phyloP scores from a whole-genome alignment of 2,329 filamentous ascomycete species.

The Dactylellina sp. region DNA sequence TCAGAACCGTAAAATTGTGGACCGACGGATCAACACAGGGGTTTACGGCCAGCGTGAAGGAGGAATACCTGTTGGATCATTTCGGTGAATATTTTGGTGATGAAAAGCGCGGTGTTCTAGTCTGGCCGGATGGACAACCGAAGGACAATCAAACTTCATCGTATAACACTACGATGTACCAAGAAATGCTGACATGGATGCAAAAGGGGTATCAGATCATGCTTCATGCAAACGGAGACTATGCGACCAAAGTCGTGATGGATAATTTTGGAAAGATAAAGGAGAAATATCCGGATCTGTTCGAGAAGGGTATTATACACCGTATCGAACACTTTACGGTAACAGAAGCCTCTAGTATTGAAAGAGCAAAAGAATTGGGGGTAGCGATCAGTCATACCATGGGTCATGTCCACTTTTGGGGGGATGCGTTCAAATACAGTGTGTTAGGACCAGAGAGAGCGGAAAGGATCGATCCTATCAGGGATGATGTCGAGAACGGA shows the following conservation, averaged over 20 bases:
- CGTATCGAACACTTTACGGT: conserved; percentile 54
- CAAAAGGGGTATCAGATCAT: conserved; percentile 44
- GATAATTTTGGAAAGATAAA: conserved; percentile 40
- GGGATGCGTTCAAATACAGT: conserved; percentile 24
- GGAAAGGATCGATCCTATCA: conserved; percentile 42
- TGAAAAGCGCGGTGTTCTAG: conserved; percentile 21
- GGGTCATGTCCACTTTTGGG: conserved; percentile 51
- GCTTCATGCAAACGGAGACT: conserved; percentile 51
- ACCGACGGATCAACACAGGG: conserved; percentile 47
- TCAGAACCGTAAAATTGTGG: conserved; percentile 45
- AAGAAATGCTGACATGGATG: conserved; percentile 43
- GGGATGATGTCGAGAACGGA: conserved; percentile 19
- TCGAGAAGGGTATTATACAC: conserved; percentile 16
- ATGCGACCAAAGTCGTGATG: conserved; percentile 40
- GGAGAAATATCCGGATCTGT: conserved; percentile 7
- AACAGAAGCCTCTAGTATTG: conserved; percentile 18
- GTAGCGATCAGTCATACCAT: conserved; percentile 42
- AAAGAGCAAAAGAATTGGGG: conserved; percentile 15
- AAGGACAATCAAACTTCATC: not conserved
- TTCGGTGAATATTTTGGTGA: conserved; percentile 41
- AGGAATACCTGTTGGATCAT: conserved; percentile 13
- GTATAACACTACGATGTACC: conserved; percentile 35
- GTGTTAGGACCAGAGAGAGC: conserved; percentile 36
- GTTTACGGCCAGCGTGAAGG: conserved; percentile 47
- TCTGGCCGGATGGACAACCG: conserved; percentile 33